A percentile compares a stretch with the other conserved stretches of the same genome.
Evolutionary conservation across 2,329 filamentous ascomycete genomes (phyloP).

Genomic region (Sporothrix inflata): DNA sequence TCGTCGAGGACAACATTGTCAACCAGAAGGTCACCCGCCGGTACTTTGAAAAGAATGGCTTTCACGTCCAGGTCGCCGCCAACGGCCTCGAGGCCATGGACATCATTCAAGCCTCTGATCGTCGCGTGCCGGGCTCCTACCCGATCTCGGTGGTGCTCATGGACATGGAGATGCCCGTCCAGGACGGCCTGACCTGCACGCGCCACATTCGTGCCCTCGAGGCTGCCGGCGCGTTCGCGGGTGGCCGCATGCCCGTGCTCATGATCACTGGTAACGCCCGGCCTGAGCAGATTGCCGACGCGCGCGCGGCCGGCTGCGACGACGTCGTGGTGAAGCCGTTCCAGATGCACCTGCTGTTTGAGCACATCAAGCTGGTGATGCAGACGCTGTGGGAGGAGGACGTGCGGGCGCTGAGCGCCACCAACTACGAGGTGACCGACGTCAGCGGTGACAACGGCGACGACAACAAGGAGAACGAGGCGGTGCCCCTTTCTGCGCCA

Average conservation of each 20-base stretch:
- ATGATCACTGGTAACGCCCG: slow-evolving; percentile 70
- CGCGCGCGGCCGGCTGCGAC: slow-evolving; percentile 58
- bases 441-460: background rate
- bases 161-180: slow-evolving; percentile 78
- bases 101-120: slow-evolving; percentile 45
- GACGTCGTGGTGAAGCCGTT: slow-evolving; percentile 76
- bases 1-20: slow-evolving; percentile 65
- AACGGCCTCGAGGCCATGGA: slow-evolving; percentile 61
- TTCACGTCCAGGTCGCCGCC: slow-evolving; percentile 57
- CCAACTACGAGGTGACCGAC: background rate
- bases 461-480: background rate
- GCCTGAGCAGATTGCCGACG: slow-evolving; percentile 60
- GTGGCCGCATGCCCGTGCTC: slow-evolving; percentile 63
- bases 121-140: slow-evolving; percentile 36
- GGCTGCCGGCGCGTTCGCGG: slow-evolving; percentile 53
- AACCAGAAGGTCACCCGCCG: slow-evolving; percentile 61
- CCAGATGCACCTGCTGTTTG: slow-evolving; percentile 62
- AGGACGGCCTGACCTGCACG: slow-evolving; percentile 71
- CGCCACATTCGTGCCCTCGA: slow-evolving; percentile 66
- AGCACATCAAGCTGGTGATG: slow-evolving; percentile 60
- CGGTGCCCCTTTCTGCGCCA: background rate
- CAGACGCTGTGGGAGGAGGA: slow-evolving; percentile 31
- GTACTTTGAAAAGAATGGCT: slow-evolving; percentile 55
- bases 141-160: slow-evolving; percentile 67
- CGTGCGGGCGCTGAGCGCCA: background rate